A percentile compares a stretch with the other conserved stretches of the same genome.
Conservation (phyloP, 2,329 filamentous ascomycete species). For the Plenodomus biglobosus region DNA sequence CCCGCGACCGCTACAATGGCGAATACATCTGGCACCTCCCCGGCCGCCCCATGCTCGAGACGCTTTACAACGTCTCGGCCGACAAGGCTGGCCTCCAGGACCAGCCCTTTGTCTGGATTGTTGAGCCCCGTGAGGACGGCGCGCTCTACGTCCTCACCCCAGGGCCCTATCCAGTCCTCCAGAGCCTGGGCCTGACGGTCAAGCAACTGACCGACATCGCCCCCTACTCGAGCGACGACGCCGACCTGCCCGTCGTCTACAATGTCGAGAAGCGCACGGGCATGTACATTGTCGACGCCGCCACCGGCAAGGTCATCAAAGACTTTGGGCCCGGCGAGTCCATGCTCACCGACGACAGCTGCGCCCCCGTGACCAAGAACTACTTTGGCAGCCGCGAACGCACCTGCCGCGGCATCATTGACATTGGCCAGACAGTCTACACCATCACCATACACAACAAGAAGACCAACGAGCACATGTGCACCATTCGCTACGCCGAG, state of each 20-base stretch:
- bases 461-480: conserved; percentile 73
- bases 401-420: conserved; percentile 78
- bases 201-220: conserved; percentile 84
- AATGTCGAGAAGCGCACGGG: conserved; percentile 89
- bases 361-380: conserved; percentile 63
- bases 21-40: conserved; percentile 82
- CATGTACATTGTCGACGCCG: conserved; percentile 84
- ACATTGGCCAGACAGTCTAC: conserved; percentile 85
- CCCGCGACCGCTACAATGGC: conserved; percentile 84
- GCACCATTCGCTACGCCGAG: conserved; percentile 88
- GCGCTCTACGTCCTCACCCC: conserved; percentile 85
- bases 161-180: conserved; percentile 60
- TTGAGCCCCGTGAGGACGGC: conserved; percentile 87
- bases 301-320: conserved; percentile 77
- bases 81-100: conserved; percentile 51
- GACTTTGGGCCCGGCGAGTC: conserved; percentile 77
- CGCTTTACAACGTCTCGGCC: conserved; percentile 66
- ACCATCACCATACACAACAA: conserved; percentile 80
- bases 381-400: conserved; percentile 51
- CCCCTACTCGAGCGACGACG: conserved; percentile 73
- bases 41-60: conserved; percentile 88
- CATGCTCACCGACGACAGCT: conserved; percentile 72
- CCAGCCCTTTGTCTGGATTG: conserved; percentile 91
- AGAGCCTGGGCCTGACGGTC: conserved; percentile 71
- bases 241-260: conserved; percentile 71